These are phyloP conservation scores for Geosmithia flava DNA, from an alignment of 2,329 filamentous ascomycete species.

Conservation along the genomic window DNA sequence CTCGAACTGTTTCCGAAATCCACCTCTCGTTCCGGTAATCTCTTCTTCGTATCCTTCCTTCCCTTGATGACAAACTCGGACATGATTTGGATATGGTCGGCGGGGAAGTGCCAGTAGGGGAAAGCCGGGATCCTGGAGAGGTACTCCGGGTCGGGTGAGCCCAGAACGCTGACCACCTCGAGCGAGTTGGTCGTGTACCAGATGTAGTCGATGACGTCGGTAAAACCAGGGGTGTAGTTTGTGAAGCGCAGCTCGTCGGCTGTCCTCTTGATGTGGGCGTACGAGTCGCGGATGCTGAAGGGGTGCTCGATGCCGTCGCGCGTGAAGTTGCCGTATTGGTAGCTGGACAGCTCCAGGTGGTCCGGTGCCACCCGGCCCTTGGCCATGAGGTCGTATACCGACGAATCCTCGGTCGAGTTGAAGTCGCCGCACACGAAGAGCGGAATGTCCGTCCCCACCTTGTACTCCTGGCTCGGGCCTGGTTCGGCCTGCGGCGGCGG, in stretches of 20 bases:
- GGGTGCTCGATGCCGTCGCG: constrained; percentile 86
- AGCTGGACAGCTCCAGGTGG: constrained; percentile 67
- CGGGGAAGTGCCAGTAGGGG: constrained; percentile 88
- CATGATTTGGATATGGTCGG: constrained; percentile 83
- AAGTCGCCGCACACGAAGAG: constrained; percentile 90
- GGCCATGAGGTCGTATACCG: constrained; percentile 81
- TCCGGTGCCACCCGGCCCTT: constrained; percentile 66
- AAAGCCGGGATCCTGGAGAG: constrained; percentile 81
- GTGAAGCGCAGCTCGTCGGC: constrained; percentile 82
- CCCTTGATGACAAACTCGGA: constrained; percentile 83
- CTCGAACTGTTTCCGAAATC: constrained; percentile 37
- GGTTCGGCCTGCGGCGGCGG: constrained; percentile 50
- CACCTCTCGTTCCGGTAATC: constrained; percentile 47
- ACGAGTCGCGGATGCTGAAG: constrained; percentile 86
- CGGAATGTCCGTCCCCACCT: constrained; percentile 76
- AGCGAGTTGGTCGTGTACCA: constrained; percentile 92
- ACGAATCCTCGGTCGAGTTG: constrained; percentile 79
- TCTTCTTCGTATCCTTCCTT: constrained; percentile 72
- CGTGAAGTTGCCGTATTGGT: constrained; percentile 89
- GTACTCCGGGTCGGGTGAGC: constrained; percentile 76
- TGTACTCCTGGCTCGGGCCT: constrained; percentile 76
- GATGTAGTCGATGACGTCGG: constrained; percentile 89
- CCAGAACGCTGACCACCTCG: constrained; percentile 72
- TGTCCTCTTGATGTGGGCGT: constrained; percentile 69
- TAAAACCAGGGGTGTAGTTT: constrained; percentile 92